Conservation (phyloP, 768 basidiomycete genomes). For the Naganishia friedmannii region DNA sequence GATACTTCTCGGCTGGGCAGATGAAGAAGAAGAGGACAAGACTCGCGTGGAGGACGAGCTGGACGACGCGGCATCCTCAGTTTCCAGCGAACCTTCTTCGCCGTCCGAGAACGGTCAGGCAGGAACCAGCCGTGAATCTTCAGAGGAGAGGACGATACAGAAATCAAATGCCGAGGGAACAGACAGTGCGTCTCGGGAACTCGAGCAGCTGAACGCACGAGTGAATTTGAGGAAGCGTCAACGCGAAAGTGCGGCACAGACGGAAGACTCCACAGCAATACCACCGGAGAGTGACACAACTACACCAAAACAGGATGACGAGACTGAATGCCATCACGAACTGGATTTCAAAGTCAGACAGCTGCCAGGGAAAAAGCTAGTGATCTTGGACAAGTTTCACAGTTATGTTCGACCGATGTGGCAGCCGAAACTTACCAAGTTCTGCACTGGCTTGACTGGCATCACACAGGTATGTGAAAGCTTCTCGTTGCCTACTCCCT, state of each 20-base stretch:
- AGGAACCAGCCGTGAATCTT: not conserved
- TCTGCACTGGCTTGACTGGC: constrained; percentile 83
- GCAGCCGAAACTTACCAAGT: constrained; percentile 73
- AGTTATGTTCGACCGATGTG: constrained; percentile 85
- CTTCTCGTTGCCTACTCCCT: not conserved
- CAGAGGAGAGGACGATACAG: not conserved
- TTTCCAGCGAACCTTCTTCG: constrained; percentile 39
- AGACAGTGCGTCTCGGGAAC: too few relatives aligned
- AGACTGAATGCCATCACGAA: not conserved
- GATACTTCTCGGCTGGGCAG: constrained; percentile 72
- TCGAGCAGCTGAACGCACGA: too few relatives aligned
- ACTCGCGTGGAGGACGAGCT: not conserved
- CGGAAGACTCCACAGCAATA: not conserved
- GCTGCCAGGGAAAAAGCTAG: not conserved
- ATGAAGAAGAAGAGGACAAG: not conserved
- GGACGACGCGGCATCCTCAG: not conserved
- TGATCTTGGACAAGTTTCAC: constrained; percentile 73
- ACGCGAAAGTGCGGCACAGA: not conserved
- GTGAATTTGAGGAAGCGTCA: too few relatives aligned
- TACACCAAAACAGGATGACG: not conserved
- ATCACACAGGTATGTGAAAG: constrained; percentile 74
- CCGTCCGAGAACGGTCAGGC: constrained; percentile 53
- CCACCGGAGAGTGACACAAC: not conserved
- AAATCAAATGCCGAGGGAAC: not conserved
- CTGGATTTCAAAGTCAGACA: not conserved